A percentile compares a stretch with the other conserved stretches of the same genome.
Conservation (phyloP, 805 yeast genomes). For the Yamadazyma sp. region DNA sequence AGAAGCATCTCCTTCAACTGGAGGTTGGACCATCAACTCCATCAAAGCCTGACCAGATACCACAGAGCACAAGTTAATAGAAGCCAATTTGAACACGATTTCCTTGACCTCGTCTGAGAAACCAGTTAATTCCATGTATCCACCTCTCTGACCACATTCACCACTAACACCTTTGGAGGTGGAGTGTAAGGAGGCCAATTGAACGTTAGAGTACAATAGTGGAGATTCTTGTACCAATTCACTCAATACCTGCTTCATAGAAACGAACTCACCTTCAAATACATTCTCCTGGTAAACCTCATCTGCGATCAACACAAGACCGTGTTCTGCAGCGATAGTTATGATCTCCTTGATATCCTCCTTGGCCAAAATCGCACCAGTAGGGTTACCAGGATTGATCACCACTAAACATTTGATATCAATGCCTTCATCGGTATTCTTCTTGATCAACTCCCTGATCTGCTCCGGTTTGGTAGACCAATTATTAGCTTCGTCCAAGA, state of each 20-base stretch:
- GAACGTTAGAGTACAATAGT: slow-evolving; percentile 66
- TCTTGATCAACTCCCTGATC: slow-evolving; percentile 53
- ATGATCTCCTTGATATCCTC: slow-evolving; percentile 71
- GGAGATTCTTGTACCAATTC: slow-evolving; percentile 55
- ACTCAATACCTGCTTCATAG: slow-evolving; percentile 78
- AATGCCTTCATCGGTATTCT: slow-evolving; percentile 52
- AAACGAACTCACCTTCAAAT: slow-evolving; percentile 75
- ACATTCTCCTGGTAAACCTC: slow-evolving; percentile 97
- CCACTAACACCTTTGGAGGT: slow-evolving; percentile 97
- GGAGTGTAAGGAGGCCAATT: slow-evolving; percentile 92
- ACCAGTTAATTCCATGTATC: slow-evolving; percentile 92
- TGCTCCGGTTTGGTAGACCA: slow-evolving; percentile 83
- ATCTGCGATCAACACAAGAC: slow-evolving; percentile 88
- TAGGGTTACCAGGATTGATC: slow-evolving; percentile 98
- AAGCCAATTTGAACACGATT: slow-evolving; percentile 79
- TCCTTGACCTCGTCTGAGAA: slow-evolving; percentile 68
- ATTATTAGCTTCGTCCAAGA: slow-evolving; percentile 70
- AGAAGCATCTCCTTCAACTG: slow-evolving; percentile 72
- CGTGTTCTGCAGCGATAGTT: slow-evolving; percentile 78
- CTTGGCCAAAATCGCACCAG: slow-evolving; percentile 77
- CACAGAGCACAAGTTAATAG: slow-evolving; percentile 90
- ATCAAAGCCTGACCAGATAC: slow-evolving; percentile 93
- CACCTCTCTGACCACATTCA: slow-evolving; percentile 99
- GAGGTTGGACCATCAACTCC: slow-evolving; percentile 93
- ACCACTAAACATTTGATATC: slow-evolving; percentile 80